phyloP scores from a whole-genome alignment of 768 basidiomycete genomes.

The Pleurotus sapidus region DNA sequence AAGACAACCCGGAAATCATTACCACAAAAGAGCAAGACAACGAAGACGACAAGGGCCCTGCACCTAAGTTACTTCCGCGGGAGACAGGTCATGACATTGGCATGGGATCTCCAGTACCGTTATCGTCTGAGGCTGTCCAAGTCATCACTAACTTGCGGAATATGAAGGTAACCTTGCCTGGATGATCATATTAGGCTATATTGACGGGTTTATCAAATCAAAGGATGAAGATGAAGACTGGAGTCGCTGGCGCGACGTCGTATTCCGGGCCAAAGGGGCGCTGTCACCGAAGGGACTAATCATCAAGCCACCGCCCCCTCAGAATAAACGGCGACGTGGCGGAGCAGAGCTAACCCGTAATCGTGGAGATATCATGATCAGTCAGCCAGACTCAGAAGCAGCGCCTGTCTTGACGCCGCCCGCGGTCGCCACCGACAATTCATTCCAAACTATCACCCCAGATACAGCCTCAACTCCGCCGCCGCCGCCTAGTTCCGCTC shows the following conservation, averaged over 20 bases:
- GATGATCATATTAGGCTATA: not conserved
- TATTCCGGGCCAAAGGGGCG: constrained; percentile 72
- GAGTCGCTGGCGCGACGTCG: constrained; percentile 84
- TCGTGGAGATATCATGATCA: constrained; percentile 13
- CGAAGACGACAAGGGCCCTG: constrained; percentile 9
- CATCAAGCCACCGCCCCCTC: constrained; percentile 54
- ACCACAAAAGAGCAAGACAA: constrained; percentile 16
- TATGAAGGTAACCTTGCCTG: constrained; percentile 58
- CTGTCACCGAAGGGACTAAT: constrained; percentile 42
- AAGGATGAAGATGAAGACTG: constrained; percentile 88
- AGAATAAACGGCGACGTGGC: constrained; percentile 58
- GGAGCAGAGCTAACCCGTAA: constrained; percentile 37
- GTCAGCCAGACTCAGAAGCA: not conserved
- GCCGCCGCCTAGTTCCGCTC: constrained; percentile 24
- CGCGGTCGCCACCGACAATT: not conserved
- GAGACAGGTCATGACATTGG: constrained; percentile 88
- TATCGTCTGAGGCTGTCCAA: constrained; percentile 72
- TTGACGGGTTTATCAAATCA: not conserved
- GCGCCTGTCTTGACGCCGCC: not conserved
- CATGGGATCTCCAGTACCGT: constrained; percentile 80
- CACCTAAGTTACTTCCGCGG: constrained; percentile 60
- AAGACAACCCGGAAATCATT: constrained; percentile 48
- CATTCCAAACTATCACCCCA: constrained; percentile 2
- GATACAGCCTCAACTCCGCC: constrained; percentile 12
- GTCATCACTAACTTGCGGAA: constrained; percentile 80